phyloP scores from a whole-genome alignment of 352 stramenopile species.

The Globisporangium echinulatum region DNA sequence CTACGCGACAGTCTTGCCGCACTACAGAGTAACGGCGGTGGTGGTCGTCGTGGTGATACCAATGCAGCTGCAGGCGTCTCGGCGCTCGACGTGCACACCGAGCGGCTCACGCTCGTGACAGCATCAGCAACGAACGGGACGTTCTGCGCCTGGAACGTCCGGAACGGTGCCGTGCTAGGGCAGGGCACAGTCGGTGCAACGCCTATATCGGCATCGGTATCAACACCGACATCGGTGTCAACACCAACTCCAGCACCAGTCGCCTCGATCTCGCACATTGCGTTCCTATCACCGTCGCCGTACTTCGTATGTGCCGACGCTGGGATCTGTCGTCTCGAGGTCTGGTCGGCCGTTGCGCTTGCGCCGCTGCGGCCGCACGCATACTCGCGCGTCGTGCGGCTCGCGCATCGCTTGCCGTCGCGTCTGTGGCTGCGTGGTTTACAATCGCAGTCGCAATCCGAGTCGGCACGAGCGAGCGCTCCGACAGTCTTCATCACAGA shows the following conservation, averaged over 20 bases:
- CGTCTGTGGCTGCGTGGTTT: not conserved
- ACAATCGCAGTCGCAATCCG: not conserved
- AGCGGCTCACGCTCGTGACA: constrained; percentile 22
- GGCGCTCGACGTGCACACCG: constrained; percentile 24
- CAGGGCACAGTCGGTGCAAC: constrained; percentile 11
- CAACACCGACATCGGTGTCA: not conserved
- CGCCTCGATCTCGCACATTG: constrained; percentile 17
- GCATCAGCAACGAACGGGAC: constrained; percentile 21
- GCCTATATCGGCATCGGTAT: too few relatives aligned
- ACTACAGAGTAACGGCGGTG: constrained; percentile 1
- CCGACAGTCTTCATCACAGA: constrained; percentile 13
- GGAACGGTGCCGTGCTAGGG: constrained; percentile 24
- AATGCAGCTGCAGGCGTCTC: constrained; percentile 8
- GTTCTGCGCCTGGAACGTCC: constrained; percentile 48
- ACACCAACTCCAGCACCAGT: not conserved
- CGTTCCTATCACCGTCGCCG: constrained; percentile 32
- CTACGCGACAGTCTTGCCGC: constrained; percentile 19
- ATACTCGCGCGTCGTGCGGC: constrained; percentile 17
- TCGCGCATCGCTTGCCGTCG: constrained; percentile 2
- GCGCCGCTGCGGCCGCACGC: constrained; percentile 14
- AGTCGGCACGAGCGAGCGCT: not conserved
- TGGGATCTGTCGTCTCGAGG: constrained; percentile 18
- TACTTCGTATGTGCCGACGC: constrained; percentile 37
- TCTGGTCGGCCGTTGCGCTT: constrained; percentile 35
- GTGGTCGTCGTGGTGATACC: not conserved